Conservation (phyloP, 345 rosid species). For the Corymbia maculata region DNA sequence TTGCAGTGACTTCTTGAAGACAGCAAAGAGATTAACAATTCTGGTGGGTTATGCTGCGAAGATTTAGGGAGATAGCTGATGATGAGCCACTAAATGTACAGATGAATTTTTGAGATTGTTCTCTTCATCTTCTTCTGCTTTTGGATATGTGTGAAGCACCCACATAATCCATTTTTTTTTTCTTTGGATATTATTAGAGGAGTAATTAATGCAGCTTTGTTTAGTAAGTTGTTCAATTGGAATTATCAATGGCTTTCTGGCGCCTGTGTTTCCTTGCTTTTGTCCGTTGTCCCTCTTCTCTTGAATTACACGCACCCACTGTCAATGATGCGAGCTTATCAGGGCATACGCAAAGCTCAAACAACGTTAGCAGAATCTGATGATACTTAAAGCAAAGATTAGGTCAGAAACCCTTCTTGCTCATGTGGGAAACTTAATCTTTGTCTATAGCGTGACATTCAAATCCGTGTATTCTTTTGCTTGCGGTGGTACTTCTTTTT, state of each 20-base stretch:
- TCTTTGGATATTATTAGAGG: neutral
- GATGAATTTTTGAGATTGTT: neutral
- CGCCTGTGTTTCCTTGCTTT: neutral
- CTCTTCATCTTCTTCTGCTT: neutral
- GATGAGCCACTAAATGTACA: neutral
- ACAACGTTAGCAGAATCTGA: neutral
- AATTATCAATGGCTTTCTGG: neutral
- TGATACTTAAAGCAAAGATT: neutral
- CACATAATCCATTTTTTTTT: neutral
- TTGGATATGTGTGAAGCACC: neutral
- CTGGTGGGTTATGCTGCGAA: slow-evolving; percentile 14
- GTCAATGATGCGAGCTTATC: neutral
- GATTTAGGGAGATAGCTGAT: neutral
- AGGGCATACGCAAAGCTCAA: neutral
- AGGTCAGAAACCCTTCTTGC: neutral
- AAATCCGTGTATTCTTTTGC: neutral
- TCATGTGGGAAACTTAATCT: neutral
- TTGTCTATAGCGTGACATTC: neutral
- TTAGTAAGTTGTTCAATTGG: neutral
- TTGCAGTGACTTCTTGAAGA: slow-evolving; percentile 78
- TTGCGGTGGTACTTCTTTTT: neutral
- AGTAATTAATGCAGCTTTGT: neutral
- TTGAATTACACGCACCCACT: neutral
- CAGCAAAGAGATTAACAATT: slow-evolving; percentile 74
- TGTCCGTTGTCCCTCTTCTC: neutral